phyloP scores from a whole-genome alignment of 148 eudicot genomes.

The Agrostemma githago region DNA sequence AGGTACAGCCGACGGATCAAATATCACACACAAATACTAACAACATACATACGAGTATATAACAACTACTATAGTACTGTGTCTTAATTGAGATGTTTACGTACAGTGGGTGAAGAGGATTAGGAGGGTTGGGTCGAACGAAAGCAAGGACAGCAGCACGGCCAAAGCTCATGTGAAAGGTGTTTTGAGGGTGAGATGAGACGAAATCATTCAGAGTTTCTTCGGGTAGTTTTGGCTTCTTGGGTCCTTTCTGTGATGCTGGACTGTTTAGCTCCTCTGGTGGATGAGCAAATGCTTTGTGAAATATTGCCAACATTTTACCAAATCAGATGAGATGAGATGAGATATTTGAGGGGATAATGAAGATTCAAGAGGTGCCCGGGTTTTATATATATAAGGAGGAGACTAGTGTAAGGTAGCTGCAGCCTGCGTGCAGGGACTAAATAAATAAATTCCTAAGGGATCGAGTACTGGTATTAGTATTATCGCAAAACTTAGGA shows the following conservation, averaged over 20 bases:
- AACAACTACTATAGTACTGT: too few species aligned
- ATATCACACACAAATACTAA: too few species aligned
- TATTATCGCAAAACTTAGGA: too few species aligned
- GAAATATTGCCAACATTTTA: constrained; percentile 86
- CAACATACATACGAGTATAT: too few species aligned
- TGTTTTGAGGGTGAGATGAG: constrained; percentile 36
- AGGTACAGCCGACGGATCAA: neutral
- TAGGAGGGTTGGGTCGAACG: constrained; percentile 36
- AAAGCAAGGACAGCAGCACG: constrained; percentile 84
- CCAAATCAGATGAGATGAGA: neutral
- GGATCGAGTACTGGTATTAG: too few species aligned
- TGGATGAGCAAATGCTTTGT: constrained; percentile 82
- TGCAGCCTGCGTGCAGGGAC: too few species aligned
- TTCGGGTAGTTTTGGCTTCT: constrained; percentile 54
- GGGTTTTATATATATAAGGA: neutral
- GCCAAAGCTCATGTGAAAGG: constrained; percentile 60
- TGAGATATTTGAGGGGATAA: constrained; percentile 6
- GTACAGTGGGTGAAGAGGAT: constrained; percentile 43
- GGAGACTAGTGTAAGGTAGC: neutral
- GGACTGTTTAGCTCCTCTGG: constrained; percentile 94
- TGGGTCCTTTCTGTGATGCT: constrained; percentile 40
- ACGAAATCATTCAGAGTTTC: constrained; percentile 65
- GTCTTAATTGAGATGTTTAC: too few species aligned
- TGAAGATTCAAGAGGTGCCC: neutral
- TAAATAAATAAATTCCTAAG: too few species aligned